Percentiles rank a stretch among this genome's conserved stretches.
Conservation (phyloP, 345 rosid genomes). For the thale cress (Arabidopsis thaliana) region TAIR10.1 NC_003074.8:7918001-7918500, state of each 20-base stretch:
- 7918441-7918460: conserved; percentile 60
- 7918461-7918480: conserved; percentile 70
- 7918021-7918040: conserved; percentile 84
- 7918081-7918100: conserved; percentile 52
- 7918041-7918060: conserved; percentile 58
- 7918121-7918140: conserved; percentile 63
- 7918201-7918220: conserved; percentile 56
- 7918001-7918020: conserved; percentile 63
- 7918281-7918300: conserved; percentile 81
- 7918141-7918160: conserved; percentile 76
- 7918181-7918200: conserved; percentile 68
- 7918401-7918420: conserved; percentile 63
- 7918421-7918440: conserved; percentile 64
- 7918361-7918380: conserved; percentile 64
- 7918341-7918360: conserved; percentile 65
- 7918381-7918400: conserved; percentile 67
- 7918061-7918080: conserved; percentile 61
- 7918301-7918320: conserved; percentile 94
- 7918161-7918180: conserved; percentile 75
- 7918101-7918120: conserved; percentile 55
- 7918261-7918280: conserved; percentile 72
- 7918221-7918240: conserved; percentile 50
- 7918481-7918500: conserved; percentile 61
- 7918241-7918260: conserved; percentile 70
- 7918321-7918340: conserved; percentile 62